Base-by-base conservation (phyloP, 306 rosid species). In the Citrullus amarus region DNA sequence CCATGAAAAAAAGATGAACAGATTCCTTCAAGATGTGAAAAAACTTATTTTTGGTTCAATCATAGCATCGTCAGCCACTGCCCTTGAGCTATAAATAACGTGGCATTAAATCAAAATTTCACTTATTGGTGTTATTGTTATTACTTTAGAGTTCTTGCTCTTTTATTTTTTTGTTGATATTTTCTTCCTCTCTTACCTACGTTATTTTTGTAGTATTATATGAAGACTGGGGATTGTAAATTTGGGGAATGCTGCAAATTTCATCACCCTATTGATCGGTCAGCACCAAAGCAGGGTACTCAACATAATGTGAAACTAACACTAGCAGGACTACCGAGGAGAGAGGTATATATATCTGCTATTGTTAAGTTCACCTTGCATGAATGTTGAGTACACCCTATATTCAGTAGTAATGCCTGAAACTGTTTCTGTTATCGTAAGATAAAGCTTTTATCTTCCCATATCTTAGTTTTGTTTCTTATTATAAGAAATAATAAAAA, bases 221-320 rank as follows among this genome's bases (percentile, higher is more conserved):
- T 95, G 98, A 95, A 95, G 93, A 92, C 95, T 9, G 98, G 98
- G 71, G 89, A 63, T 63, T 95, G 98, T 75, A 92, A 85, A 84
- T 95, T 87, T 65, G 93, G 92, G 44, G 98, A 91, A 72, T 86
- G 88, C 58, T 95, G 98, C 92, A 92, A 84, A 83, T 95, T 74
- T 79, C 97, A 92, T 85, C 98, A 95, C 78, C 98, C 98, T 22
- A 46, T 91, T 58, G 97, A 95, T 80, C 94, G 97, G 75, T 73
- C 97, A 79, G 91, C 90, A 66, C 85, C 87, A 78, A 84, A 76
- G 44, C 87, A 70, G 83, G 88, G 81, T 58, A 55, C 75, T 44
- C 88, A 82, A 68, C 84, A 82, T 79, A 76, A 76, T 78, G 87
- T 92, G 58, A 92, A 88, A 66, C 97, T 95, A 76, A 91, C 97